Evolutionary conservation across 2,329 filamentous ascomycete species (phyloP), one percentile per base, ranked within the genome.

Genomic region (Ampelomyces quisqualis): DNA sequence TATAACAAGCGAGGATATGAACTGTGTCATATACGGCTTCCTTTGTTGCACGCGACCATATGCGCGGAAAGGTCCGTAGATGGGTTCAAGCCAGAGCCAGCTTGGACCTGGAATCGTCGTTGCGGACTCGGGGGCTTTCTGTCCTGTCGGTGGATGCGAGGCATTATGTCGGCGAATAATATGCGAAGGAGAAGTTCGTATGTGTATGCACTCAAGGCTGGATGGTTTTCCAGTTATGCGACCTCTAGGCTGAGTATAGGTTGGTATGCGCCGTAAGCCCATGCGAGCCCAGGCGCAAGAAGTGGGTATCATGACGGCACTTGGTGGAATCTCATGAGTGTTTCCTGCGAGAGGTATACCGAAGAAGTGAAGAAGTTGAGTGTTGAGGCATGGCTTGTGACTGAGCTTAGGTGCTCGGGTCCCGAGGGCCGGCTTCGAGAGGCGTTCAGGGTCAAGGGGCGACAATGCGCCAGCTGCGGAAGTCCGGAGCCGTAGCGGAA

Each of bases 11-110:
- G 86, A 82, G 55, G 81, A 89, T 51, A 77, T 75, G 46, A 95
- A 66, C 72, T 96, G 90, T 7, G 88, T 94, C n/a, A 78, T 71
- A 60, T 88, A 87, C 0, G 91, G 90, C 34, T 84, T 75, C 34
- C 78, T 77, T 36, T 80, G 73, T 70, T 95, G 89, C 32, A 82
- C 79, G 15, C 83, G 78, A 11, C 79, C 82, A 63, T 93, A 95
- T 30, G 69, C 71, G 36, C 71, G 68, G 47, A 76, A 72, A 7
- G 74, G 73, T 23, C 60, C 61, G 28, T 68, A 66, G 35, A 75
- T 63, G 7, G 73, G 72, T 40, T 73, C 69, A 11, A 75, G 64
- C 73, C 72, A 75, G 10, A 72, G 60, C 67, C 69, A 73, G 34
- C 62, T 69, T 4, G 72, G 67, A 8, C 70, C 71, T 4, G 71